Evolutionary conservation across 495 filamentous ascomycete genomes (phyloP).

Genomic region (Xylaria cubensis): DNA sequence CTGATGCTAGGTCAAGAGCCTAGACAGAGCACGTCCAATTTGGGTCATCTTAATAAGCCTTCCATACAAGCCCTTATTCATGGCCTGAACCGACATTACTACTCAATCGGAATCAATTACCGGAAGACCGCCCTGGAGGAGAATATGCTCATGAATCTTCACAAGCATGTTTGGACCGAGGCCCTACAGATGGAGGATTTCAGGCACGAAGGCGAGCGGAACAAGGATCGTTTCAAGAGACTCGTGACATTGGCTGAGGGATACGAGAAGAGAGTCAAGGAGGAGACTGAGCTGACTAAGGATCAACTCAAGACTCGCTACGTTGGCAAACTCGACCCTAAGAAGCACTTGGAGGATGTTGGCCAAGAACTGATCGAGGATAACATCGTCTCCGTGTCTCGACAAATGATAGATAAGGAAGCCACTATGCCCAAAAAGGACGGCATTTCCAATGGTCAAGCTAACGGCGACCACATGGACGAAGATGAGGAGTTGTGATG

Average conservation of each 20-base stretch:
- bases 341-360: conserved; percentile 98
- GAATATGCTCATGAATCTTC: conserved; percentile 99
- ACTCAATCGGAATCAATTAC: conserved; percentile 98
- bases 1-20: conserved; percentile 98
- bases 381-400: conserved; percentile 94
- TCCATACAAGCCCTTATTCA: conserved; percentile 99
- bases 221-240: conserved; percentile 83
- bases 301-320: conserved; percentile 99
- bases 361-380: conserved; percentile 97
- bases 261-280: conserved; percentile 98
- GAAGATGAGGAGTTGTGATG: conserved; percentile 56
- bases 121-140: conserved; percentile 97
- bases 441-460: conserved; percentile 53
- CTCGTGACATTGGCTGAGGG: conserved; percentile 90
- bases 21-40: conserved; percentile 96
- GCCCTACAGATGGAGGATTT: conserved; percentile 98
- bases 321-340: conserved; percentile 97
- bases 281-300: conserved; percentile 95
- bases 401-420: conserved; percentile 99
- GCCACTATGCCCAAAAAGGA: conserved; percentile 71
- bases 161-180: conserved; percentile 99
- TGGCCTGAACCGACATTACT: conserved; percentile 97
- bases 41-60: conserved; percentile 98
- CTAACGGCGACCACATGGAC: conserved; percentile 64
- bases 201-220: conserved; percentile 78